Conservation (phyloP, 805 yeast species). For the Nakazawaea ambrosiae region DNA sequence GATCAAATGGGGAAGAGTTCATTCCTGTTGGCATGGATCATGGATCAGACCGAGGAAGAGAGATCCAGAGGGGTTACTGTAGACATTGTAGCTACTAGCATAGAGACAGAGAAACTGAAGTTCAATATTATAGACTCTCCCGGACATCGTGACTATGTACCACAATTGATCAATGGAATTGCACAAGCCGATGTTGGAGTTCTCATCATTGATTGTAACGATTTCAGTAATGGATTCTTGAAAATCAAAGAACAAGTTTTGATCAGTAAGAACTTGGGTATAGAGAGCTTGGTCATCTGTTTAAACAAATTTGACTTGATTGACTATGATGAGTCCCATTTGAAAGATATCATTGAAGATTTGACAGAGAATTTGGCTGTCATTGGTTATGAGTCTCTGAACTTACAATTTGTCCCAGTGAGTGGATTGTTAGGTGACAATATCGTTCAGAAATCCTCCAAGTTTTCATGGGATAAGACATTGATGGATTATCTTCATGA, state of each 20-base stretch:
- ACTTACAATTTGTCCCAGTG: constrained; percentile 53
- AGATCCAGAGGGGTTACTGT: constrained; percentile 72
- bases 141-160: constrained; percentile 77
- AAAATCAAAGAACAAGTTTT: constrained; percentile 77
- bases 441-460: constrained; percentile 38
- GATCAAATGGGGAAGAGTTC: constrained; percentile 67
- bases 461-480: constrained; percentile 19
- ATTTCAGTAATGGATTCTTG: constrained; percentile 64
- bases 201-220: constrained; percentile 64
- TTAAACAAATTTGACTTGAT: constrained; percentile 67
- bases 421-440: constrained; percentile 66
- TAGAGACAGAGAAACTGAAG: constrained; percentile 46
- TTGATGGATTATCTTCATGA: constrained; percentile 42
- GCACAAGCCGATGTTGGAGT: constrained; percentile 73
- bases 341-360: constrained; percentile 40
- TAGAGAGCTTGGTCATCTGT: constrained; percentile 52
- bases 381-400: constrained; percentile 37
- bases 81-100: constrained; percentile 63
- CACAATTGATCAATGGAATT: constrained; percentile 81
- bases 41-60: constrained; percentile 78
- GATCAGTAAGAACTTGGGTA: constrained; percentile 60
- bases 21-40: constrained; percentile 78
- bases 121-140: constrained; percentile 81
- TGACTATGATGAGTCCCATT: constrained; percentile 49
- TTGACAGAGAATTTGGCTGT: constrained; percentile 43